Evolutionary conservation across 352 stramenopile genomes (phyloP), one percentile per base, ranked within the genome.

Genomic region (Globisporangium paddicum): DNA sequence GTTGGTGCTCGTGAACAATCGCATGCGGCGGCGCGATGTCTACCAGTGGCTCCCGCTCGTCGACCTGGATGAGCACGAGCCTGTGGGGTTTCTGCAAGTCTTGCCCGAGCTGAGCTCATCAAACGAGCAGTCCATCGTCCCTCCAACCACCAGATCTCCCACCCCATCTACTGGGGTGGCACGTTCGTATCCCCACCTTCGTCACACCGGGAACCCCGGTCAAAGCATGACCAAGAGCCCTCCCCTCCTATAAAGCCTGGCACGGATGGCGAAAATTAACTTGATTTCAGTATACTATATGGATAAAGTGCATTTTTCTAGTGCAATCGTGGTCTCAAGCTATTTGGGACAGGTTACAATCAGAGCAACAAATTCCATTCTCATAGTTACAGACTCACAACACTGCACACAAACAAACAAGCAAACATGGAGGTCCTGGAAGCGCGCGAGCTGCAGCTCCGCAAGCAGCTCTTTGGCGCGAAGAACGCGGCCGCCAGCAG

Each of bases 401-500:
- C n/a, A n/a, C n/a, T n/a, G n/a, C 40, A 25, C 1, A 23, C 8
- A 18, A 7, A 13, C 1, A 14, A 9, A 46, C 14, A 46, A 13
- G 30, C 44, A 14, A 71, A 26, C n/a, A 86, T 89, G 76, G 74
- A 86, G 64, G 32, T 86, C 23, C 68, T 89, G 37, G 79, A 89
- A 61, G 69, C 55, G 18, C 72, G 79, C 26, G 79, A 87, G 63
- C 60, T 46, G 2, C 58, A 60, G 28, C 71, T 89, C 34, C 74
- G 69, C 23, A 38, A 55, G 2, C 70, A 77, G 61, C 64, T 81
- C 62, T 81, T 62, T 5, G 46, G 46, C 8, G 19, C 10, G 0
- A 19, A 38, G 2, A 2, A 59, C 55, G 48, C 67, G 45, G 50
- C 18, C 19, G 55, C 32, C 6, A 21, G 25, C 40, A 32, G 13